Evolutionary conservation across 2,329 filamentous ascomycete species (phyloP).

Genomic region (Epichloe sp.): DNA sequence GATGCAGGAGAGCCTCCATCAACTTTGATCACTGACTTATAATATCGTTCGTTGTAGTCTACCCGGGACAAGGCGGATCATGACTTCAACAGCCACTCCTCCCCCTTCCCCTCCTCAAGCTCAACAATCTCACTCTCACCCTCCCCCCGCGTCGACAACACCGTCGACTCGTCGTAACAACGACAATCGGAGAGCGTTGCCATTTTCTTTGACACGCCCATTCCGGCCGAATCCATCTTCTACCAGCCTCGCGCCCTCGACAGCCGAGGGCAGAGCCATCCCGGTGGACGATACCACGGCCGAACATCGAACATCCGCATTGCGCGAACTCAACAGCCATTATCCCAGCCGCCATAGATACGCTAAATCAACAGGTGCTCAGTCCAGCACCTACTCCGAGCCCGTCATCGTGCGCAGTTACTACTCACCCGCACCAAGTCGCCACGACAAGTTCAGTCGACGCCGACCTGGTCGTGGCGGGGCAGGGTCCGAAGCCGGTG

Average conservation of each 20-base stretch:
- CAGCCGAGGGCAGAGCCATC: slow-evolving; percentile 42
- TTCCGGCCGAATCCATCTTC: slow-evolving; percentile 37
- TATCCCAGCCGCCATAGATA: slow-evolving; percentile 44
- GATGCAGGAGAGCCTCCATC: too few relatives aligned
- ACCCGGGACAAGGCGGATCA: neutral
- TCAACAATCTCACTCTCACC: slow-evolving; percentile 5
- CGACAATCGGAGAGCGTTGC: slow-evolving; percentile 24
- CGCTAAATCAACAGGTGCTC: slow-evolving; percentile 41
- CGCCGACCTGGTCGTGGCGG: slow-evolving; percentile 18
- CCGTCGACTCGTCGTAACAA: slow-evolving; percentile 13
- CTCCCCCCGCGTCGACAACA: slow-evolving; percentile 12
- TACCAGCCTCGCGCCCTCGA: slow-evolving; percentile 39
- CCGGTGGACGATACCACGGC: slow-evolving; percentile 43
- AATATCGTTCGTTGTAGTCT: neutral
- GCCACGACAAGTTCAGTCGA: slow-evolving; percentile 18
- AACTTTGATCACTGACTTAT: too few relatives aligned
- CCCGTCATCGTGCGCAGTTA: slow-evolving; percentile 55
- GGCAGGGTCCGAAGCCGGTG: slow-evolving; percentile 15
- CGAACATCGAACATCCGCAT: slow-evolving; percentile 43
- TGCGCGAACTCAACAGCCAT: slow-evolving; percentile 45
- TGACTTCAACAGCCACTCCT: slow-evolving; percentile 4
- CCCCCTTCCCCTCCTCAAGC: slow-evolving; percentile 11
- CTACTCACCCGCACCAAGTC: slow-evolving; percentile 30
- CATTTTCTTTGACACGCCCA: slow-evolving; percentile 34
- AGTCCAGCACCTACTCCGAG: slow-evolving; percentile 47